Evolutionary conservation across 306 rosid species (phyloP).

Genomic region (Dalbergia cochinchinensis): DNA sequence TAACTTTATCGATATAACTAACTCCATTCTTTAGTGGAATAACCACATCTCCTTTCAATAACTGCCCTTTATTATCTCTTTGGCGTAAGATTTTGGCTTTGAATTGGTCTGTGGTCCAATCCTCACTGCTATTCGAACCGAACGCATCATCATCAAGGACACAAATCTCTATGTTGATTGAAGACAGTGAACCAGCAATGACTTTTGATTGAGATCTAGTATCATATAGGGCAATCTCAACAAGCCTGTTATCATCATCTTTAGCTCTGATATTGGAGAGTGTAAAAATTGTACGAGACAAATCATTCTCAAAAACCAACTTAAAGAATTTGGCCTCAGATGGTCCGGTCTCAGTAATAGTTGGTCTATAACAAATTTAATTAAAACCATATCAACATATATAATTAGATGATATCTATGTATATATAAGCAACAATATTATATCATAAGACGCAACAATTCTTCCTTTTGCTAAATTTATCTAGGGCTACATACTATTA

Average conservation of each 20-base stretch:
- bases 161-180: conserved; percentile 49
- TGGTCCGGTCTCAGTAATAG: neutral
- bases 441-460: too few species aligned
- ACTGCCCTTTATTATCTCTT: conserved; percentile 52
- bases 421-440: too few species aligned
- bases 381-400: neutral
- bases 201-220: conserved; percentile 41
- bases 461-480: too few species aligned
- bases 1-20: neutral
- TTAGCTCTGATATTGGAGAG: conserved; percentile 34
- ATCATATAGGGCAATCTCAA: conserved; percentile 50
- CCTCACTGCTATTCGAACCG: conserved; percentile 40
- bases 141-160: conserved; percentile 56
- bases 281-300: conserved; percentile 46
- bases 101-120: conserved; percentile 61
- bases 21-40: conserved; percentile 47
- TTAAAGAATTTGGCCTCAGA: conserved; percentile 45
- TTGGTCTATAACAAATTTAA: neutral
- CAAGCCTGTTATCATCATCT: conserved; percentile 4
- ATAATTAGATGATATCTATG: too few species aligned
- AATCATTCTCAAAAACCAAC: conserved; percentile 47
- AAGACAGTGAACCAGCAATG: conserved; percentile 50
- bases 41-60: conserved; percentile 48
- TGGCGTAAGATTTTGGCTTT: conserved; percentile 32
- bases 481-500: too few species aligned